Base-by-base conservation (phyloP, 2,329 filamentous ascomycete genomes). In the Claviceps pazoutovae region DNA sequence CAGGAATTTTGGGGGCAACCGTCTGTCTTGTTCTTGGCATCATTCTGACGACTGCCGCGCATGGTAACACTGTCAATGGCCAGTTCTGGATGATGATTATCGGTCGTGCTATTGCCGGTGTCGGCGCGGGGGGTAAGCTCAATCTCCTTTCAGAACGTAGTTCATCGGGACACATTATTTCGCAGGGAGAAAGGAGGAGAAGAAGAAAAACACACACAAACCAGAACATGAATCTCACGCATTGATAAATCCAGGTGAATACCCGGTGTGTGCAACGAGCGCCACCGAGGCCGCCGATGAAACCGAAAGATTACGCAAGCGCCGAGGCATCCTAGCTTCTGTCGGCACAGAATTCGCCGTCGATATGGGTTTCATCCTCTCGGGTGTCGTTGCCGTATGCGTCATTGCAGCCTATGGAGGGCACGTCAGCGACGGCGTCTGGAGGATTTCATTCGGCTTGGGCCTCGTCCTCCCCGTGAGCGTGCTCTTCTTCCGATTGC, bases 401-500 rank as follows among this genome's bases (percentile, higher is more conserved):
- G 66, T 74, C 7, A 62, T 74, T 5, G 66, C 63, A 4, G 68
- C 67, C 2, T 43, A 43, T 21, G 11, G 11, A 4, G 19, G 41
- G 19, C 41, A 21, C 11, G 41, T 43, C 41, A 13, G 41, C 41
- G 41, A 43, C 17, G 41, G 41, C 19, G 64, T 74, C 7, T 75
- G 72, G 72, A 63, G 72, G 1, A 68, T 74, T 2, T 54, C 52
- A 46, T 61, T 61, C 16, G 59, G 59, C 6, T 36, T 61, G 4
- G 59, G 59, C 6, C 49, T 60, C 26, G 47, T 57, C 7, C 42
- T 63, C 6, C 76, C 76, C 0, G 61, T 80, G 3, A 67, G 68
- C 1, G 67, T 80, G 16, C 74, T 79, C 49, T 76, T 76, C 59
- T 75, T 79, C 53, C 73, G 77, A 11, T 61, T 80, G 38, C 74